Percentiles rank a stretch among this genome's conserved stretches.
Conservation (phyloP, 148 eudicot species). For the Persicaria maculosa region DNA sequence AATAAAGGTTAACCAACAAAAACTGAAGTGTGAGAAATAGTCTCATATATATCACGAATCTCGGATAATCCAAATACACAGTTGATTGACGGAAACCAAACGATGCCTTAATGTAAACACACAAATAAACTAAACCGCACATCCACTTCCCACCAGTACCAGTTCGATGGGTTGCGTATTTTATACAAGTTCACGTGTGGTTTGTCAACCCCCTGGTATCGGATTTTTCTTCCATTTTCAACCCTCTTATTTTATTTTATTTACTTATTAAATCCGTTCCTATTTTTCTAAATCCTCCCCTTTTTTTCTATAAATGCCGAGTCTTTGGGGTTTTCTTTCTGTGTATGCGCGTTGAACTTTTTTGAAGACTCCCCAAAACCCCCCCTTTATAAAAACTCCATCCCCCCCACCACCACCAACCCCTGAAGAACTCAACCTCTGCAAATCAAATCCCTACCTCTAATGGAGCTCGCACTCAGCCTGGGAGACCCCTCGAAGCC, state of each 20-base stretch:
- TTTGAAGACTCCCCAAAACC: neutral
- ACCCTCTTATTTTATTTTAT: neutral
- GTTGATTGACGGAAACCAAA: constrained; percentile 5
- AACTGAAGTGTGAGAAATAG: too few species aligned
- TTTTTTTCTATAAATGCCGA: neutral
- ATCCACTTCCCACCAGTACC: neutral
- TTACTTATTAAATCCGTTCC: neutral
- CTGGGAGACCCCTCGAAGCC: constrained; percentile 14
- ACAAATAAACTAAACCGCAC: neutral
- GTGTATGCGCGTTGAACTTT: constrained; percentile 5
- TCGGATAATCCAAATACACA: neutral
- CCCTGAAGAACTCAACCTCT: neutral
- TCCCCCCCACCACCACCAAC: neutral
- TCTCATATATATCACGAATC: too few species aligned
- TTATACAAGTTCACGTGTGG: constrained; percentile 15
- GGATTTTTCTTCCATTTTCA: neutral
- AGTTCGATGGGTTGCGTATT: constrained; percentile 10
- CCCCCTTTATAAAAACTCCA: neutral
- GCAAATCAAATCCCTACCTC: neutral
- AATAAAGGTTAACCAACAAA: too few species aligned
- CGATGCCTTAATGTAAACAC: neutral
- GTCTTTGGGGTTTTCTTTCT: neutral
- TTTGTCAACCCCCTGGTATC: constrained; percentile 13
- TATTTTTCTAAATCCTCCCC: neutral
- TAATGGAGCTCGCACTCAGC: constrained; percentile 16